These are phyloP conservation scores for Corchorus capsularis DNA, from an alignment of 345 rosid genomes.

Conservation along the genomic window DNA sequence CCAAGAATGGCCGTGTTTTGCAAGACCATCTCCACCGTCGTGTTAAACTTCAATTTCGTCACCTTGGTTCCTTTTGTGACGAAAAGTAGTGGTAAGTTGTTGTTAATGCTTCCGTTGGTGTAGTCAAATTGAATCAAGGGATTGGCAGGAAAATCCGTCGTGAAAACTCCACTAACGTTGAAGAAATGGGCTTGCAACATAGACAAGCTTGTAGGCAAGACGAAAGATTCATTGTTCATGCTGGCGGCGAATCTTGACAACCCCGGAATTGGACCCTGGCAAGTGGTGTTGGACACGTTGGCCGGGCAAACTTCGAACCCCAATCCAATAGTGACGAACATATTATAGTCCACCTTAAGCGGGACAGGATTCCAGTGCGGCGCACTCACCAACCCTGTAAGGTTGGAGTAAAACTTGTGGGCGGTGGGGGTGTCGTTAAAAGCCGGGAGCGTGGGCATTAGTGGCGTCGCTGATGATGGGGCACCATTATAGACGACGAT, in stretches of 20 bases:
- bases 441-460: slow-evolving; percentile 71
- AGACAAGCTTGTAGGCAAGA: slow-evolving; percentile 47
- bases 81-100: slow-evolving; percentile 33
- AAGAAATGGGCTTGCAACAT: slow-evolving; percentile 61
- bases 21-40: slow-evolving; percentile 70
- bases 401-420: slow-evolving; percentile 52
- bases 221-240: slow-evolving; percentile 78
- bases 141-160: slow-evolving; percentile 57
- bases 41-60: slow-evolving; percentile 62
- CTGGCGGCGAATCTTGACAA: slow-evolving; percentile 56
- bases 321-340: slow-evolving; percentile 70
- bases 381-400: slow-evolving; percentile 45
- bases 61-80: slow-evolving; percentile 61
- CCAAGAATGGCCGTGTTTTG: slow-evolving; percentile 71
- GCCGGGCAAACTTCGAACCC: slow-evolving; percentile 46
- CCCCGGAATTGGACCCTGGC: slow-evolving; percentile 34
- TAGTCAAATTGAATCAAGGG: slow-evolving; percentile 69
- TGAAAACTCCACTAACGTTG: slow-evolving; percentile 61
- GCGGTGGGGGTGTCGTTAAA: slow-evolving; percentile 74
- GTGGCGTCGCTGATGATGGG: slow-evolving; percentile 26
- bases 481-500: slow-evolving; percentile 49
- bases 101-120: slow-evolving; percentile 46
- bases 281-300: slow-evolving; percentile 47
- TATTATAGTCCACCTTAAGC: slow-evolving; percentile 54
- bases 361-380: slow-evolving; percentile 77